Conservation (phyloP, 108 stramenopile genomes). For the Stephanodiscus triporus region DNA sequence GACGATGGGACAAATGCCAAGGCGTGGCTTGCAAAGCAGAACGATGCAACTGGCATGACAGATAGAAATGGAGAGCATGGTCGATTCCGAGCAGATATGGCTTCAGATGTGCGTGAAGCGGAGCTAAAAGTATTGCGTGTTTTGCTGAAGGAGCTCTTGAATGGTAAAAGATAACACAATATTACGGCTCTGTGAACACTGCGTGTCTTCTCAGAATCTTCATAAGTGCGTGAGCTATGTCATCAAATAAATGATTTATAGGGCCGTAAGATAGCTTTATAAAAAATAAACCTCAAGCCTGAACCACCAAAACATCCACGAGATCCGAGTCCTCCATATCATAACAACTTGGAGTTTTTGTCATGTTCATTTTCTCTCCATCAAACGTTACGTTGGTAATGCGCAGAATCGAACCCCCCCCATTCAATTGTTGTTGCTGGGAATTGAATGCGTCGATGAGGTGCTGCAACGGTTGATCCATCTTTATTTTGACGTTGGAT, state of each 20-base stretch:
- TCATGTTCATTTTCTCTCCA: slow-evolving; percentile 52
- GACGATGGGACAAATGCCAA: slow-evolving; percentile 25
- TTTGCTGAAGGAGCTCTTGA: neutral
- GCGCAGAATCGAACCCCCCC: neutral
- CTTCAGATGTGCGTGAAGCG: slow-evolving; percentile 35
- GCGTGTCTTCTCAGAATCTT: too few relatives aligned
- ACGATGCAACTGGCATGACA: neutral
- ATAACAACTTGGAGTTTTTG: slow-evolving; percentile 56
- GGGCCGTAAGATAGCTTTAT: neutral
- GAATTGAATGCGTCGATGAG: slow-evolving; percentile 26
- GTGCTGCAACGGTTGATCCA: slow-evolving; percentile 41
- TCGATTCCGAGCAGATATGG: slow-evolving; percentile 24
- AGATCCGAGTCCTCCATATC: slow-evolving; percentile 80
- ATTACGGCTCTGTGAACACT: too few relatives aligned
- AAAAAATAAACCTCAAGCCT: neutral
- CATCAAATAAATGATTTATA: too few relatives aligned
- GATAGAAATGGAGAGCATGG: slow-evolving; percentile 11
- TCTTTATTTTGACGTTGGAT: slow-evolving; percentile 31
- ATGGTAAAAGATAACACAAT: neutral
- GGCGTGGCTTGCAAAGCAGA: slow-evolving; percentile 33
- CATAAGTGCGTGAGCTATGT: too few relatives aligned
- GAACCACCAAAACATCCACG: slow-evolving; percentile 44
- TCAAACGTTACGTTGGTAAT: slow-evolving; percentile 50
- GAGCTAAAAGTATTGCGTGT: slow-evolving; percentile 40
- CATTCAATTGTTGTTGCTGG: slow-evolving; percentile 13